Evolutionary conservation across 257 asterid species (phyloP).

Genomic region (Ophiorrhiza pumila): DNA sequence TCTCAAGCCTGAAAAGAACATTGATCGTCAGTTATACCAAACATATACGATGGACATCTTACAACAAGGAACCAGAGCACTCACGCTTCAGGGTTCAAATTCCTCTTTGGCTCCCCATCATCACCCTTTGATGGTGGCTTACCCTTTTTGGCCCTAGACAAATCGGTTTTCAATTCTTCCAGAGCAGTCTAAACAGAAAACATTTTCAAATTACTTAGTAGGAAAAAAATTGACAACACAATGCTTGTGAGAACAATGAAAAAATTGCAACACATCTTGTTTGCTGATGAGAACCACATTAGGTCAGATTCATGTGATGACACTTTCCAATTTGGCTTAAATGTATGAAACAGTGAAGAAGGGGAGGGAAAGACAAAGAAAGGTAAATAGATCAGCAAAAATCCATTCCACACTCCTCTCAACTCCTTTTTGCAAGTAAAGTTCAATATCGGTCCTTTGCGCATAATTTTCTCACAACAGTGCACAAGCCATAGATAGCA

Average conservation of each 20-base stretch:
- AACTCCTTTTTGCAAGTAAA: not conserved
- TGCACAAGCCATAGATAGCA: not conserved
- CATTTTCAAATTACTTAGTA: conserved; percentile 2
- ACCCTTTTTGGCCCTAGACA: conserved; percentile 82
- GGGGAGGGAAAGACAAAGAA: not conserved
- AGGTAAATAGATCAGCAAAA: not conserved
- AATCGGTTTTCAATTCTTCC: conserved; percentile 63
- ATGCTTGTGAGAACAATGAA: not conserved
- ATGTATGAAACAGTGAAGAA: not conserved
- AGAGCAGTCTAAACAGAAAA: conserved; percentile 42
- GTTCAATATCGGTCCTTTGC: not conserved
- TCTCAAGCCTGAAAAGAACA: conserved; percentile 61
- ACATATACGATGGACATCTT: not conserved
- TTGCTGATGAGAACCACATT: not conserved
- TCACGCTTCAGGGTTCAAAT: conserved; percentile 84
- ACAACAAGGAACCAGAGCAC: conserved; percentile 16
- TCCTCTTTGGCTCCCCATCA: conserved; percentile 87
- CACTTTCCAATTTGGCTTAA: not conserved
- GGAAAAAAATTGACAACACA: conserved; percentile 7
- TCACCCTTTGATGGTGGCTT: conserved; percentile 68
- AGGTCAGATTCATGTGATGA: not conserved
- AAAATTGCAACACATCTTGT: not conserved
- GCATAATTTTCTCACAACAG: not conserved
- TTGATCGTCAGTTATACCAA: conserved; percentile 23
- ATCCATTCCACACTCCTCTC: not conserved